These are phyloP conservation scores for Aegilops umbellulata DNA, from an alignment of 176 grass and related monocot species.

Conservation along the genomic window DNA sequence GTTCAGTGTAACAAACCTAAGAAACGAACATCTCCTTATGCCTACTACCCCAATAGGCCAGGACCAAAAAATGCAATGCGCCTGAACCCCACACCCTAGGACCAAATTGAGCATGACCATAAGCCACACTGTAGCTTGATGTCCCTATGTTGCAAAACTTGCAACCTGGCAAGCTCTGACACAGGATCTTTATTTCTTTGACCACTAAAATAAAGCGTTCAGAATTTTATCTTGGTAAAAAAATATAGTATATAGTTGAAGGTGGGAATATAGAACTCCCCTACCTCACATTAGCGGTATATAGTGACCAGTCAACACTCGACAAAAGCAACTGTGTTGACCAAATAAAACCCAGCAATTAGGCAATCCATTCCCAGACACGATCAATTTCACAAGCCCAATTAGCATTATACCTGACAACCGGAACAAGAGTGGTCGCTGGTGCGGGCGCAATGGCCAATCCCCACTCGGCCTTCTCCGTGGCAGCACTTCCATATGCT, in stretches of 20 bases:
- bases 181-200: too few species aligned
- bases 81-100: too few species aligned
- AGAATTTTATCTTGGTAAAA: background rate
- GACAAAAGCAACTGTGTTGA: conserved; percentile 8
- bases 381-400: background rate
- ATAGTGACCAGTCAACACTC: conserved; percentile 1
- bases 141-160: too few species aligned
- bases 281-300: background rate
- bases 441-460: conserved; percentile 30
- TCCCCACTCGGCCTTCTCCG: conserved; percentile 27
- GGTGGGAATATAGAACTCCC: background rate
- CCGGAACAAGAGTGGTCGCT: conserved; percentile 8
- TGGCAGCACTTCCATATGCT: background rate
- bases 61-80: too few species aligned
- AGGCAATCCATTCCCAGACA: background rate
- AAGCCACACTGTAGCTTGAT: too few species aligned
- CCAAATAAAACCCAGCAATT: background rate
- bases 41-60: too few species aligned
- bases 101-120: too few species aligned
- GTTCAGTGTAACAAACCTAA: background rate
- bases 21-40: background rate
- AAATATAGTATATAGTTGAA: too few species aligned
- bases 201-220: background rate
- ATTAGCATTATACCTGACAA: conserved; percentile 41
- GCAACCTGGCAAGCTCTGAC: too few species aligned